These are phyloP conservation scores for Solanum aculeatissimum DNA, from an alignment of 305 asterid genomes.

Conservation along the genomic window DNA sequence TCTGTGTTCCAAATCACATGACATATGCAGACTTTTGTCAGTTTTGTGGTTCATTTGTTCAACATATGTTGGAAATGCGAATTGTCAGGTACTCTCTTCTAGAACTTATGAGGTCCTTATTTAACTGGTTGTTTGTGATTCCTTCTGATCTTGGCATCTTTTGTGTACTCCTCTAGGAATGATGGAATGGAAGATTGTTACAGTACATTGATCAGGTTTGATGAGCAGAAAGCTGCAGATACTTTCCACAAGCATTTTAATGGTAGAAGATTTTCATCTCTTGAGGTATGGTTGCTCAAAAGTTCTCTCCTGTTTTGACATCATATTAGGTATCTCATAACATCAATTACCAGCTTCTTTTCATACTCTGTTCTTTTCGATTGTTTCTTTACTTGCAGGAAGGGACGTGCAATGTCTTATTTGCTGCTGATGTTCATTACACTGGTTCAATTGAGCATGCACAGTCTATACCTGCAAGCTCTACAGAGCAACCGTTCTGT, in stretches of 20 bases:
- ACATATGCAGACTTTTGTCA: constrained; percentile 91
- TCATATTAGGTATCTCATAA: background rate
- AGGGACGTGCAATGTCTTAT: constrained; percentile 58
- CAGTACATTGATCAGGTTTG: constrained; percentile 70
- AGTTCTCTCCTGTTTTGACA: background rate
- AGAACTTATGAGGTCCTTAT: background rate
- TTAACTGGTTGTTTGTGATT: background rate
- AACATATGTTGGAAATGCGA: constrained; percentile 80
- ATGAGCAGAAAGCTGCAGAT: constrained; percentile 68
- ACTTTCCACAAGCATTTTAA: constrained; percentile 63
- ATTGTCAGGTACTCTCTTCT: constrained; percentile 57
- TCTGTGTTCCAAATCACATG: constrained; percentile 93
- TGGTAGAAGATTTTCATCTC: constrained; percentile 65
- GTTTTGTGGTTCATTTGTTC: constrained; percentile 87
- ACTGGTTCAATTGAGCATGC: constrained; percentile 86
- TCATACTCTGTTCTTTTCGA: background rate
- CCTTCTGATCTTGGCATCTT: constrained; percentile 2
- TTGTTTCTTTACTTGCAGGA: constrained; percentile 37
- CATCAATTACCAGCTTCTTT: constrained; percentile 1
- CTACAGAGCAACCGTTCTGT: constrained; percentile 75
- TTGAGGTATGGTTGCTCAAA: constrained; percentile 43
- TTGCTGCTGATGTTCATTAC: constrained; percentile 67
- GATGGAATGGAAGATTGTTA: constrained; percentile 75
- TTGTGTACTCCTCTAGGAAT: constrained; percentile 33
- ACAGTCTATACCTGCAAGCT: constrained; percentile 56